Percentiles rank a stretch among this genome's conserved stretches.
Conservation (phyloP, 1,139 yeast genomes). For the Candida freyschussii region DNA sequence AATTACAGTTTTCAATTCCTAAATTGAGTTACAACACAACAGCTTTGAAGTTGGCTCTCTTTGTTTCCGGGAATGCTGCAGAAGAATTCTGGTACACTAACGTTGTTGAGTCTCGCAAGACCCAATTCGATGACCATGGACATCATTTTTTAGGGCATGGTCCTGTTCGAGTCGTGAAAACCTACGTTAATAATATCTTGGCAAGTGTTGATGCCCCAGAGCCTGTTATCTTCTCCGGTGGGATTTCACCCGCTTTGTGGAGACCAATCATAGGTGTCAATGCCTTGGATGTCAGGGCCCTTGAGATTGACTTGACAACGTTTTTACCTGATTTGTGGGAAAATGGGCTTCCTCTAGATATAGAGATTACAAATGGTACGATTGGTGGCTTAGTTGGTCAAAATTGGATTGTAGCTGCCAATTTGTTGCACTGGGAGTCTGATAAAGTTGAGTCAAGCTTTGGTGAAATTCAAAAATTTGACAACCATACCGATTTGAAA, state of each 20-base stretch:
- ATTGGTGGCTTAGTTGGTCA: constrained; percentile 46
- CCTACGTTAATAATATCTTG: constrained; percentile 44
- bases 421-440: constrained; percentile 58
- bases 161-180: constrained; percentile 52
- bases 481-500: constrained; percentile 24
- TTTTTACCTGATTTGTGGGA: constrained; percentile 61
- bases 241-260: constrained; percentile 76
- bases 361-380: constrained; percentile 57
- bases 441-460: constrained; percentile 32
- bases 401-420: constrained; percentile 72
- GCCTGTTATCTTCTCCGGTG: constrained; percentile 72
- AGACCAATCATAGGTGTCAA: constrained; percentile 66
- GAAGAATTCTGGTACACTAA: constrained; percentile 86
- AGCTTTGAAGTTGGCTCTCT: constrained; percentile 41
- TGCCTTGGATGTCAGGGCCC: constrained; percentile 66
- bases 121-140: constrained; percentile 35
- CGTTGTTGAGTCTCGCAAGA: constrained; percentile 44
- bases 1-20: constrained; percentile 38
- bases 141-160: constrained; percentile 54
- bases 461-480: constrained; percentile 36
- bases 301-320: constrained; percentile 64
- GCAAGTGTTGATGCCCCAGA: constrained; percentile 50
- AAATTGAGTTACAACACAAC: constrained; percentile 23
- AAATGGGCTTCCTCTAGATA: constrained; percentile 30
- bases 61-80: constrained; percentile 68